Evolutionary conservation across 2,329 filamentous ascomycete species (phyloP).

Genomic region (Colletotrichum tofieldiae): DNA sequence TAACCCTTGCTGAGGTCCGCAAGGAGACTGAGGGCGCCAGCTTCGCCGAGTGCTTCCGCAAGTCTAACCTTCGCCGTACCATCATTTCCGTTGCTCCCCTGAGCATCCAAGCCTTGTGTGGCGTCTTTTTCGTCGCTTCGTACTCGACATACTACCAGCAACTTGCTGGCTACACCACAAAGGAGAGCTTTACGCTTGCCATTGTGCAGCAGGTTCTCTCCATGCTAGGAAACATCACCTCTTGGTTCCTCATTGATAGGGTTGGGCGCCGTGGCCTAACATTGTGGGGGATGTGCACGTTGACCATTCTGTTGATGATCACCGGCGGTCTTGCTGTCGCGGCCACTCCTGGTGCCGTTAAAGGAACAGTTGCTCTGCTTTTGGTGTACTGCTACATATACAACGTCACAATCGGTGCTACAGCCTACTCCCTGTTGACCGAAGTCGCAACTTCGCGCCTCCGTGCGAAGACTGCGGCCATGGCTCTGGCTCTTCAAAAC

Average conservation of each 20-base stretch:
- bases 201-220: slow-evolving; percentile 49
- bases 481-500: slow-evolving; percentile 55
- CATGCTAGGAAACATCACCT: slow-evolving; percentile 52
- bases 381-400: slow-evolving; percentile 57
- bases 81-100: slow-evolving; percentile 56
- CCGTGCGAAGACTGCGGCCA: slow-evolving; percentile 57
- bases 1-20: slow-evolving; percentile 53
- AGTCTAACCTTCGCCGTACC: slow-evolving; percentile 57
- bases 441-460: slow-evolving; percentile 57
- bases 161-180: slow-evolving; percentile 56
- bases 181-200: slow-evolving; percentile 54
- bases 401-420: slow-evolving; percentile 58
- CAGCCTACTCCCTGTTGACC: slow-evolving; percentile 55
- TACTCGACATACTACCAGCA: slow-evolving; percentile 59
- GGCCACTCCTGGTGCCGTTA: slow-evolving; percentile 37
- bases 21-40: slow-evolving; percentile 55
- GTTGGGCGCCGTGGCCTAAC: slow-evolving; percentile 51
- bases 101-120: slow-evolving; percentile 54
- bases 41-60: slow-evolving; percentile 58
- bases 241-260: slow-evolving; percentile 52
- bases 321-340: slow-evolving; percentile 50
- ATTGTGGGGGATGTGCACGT: slow-evolving; percentile 51
- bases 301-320: slow-evolving; percentile 50
- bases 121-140: slow-evolving; percentile 38
- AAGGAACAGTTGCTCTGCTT: slow-evolving; percentile 54